Conservation (phyloP, 352 stramenopile species). For the Pythium brachiatum region DNA sequence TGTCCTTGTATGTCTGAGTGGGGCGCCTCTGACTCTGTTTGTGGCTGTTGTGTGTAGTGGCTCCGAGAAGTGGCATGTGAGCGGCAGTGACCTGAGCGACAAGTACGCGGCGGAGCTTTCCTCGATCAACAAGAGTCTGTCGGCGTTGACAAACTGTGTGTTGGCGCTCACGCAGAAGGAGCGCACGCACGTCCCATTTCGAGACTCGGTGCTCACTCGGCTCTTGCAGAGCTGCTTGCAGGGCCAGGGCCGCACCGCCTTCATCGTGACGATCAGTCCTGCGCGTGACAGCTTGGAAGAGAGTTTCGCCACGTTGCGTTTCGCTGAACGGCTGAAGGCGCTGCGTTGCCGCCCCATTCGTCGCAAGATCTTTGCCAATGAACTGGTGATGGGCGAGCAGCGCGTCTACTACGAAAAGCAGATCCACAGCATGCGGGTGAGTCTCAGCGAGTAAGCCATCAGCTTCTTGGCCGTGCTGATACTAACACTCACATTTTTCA, state of each 20-base stretch:
- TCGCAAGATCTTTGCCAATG: slow-evolving; percentile 46
- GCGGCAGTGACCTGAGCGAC: slow-evolving; percentile 48
- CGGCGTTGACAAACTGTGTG: slow-evolving; percentile 74
- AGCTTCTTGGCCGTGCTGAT: too few species aligned
- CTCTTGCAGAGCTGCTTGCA: slow-evolving; percentile 68
- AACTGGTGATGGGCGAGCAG: slow-evolving; percentile 48
- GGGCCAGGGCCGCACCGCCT: slow-evolving; percentile 44
- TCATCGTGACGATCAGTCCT: slow-evolving; percentile 69
- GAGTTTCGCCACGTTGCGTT: slow-evolving; percentile 66
- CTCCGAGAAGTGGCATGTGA: slow-evolving; percentile 68
- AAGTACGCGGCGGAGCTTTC: slow-evolving; percentile 62
- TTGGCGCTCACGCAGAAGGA: slow-evolving; percentile 59
- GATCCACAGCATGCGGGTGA: slow-evolving; percentile 64
- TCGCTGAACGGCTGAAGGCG: slow-evolving; percentile 62
- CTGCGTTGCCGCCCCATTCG: slow-evolving; percentile 55
- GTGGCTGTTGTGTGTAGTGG: slow-evolving; percentile 30
- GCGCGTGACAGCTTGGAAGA: slow-evolving; percentile 55
- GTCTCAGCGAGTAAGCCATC: background rate
- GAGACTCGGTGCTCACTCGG: slow-evolving; percentile 66
- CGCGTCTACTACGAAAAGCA: slow-evolving; percentile 65
- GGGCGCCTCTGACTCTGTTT: slow-evolving; percentile 1
- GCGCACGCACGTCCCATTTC: slow-evolving; percentile 54
- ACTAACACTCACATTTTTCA: background rate
- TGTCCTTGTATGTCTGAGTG: background rate
- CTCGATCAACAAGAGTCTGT: slow-evolving; percentile 77